Percentiles rank a stretch among this genome's conserved stretches.
phyloP scores from a whole-genome alignment of 305 asterid species.

The Fraxinus velutina region DNA sequence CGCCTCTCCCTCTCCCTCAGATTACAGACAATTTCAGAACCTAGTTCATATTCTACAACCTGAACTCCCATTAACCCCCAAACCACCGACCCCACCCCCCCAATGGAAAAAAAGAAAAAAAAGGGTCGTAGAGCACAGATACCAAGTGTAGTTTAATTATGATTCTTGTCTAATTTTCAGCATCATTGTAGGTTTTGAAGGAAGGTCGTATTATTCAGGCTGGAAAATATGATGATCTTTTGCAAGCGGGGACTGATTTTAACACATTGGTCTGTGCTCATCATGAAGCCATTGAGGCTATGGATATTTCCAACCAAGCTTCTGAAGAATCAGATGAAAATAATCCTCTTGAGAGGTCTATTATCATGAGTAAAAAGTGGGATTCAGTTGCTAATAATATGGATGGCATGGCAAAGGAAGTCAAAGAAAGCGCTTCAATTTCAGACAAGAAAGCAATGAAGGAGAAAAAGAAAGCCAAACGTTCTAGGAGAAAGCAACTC shows the following conservation, averaged over 20 bases:
- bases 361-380: slow-evolving; percentile 51
- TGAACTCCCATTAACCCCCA: background rate
- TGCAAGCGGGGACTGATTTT: slow-evolving; percentile 94
- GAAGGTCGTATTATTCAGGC: slow-evolving; percentile 89
- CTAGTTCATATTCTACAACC: slow-evolving; percentile 3
- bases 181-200: slow-evolving; percentile 62
- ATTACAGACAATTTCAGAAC: background rate
- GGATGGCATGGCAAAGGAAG: slow-evolving; percentile 52
- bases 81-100: background rate
- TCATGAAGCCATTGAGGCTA: slow-evolving; percentile 94
- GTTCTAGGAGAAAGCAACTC: slow-evolving; percentile 82
- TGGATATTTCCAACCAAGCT: slow-evolving; percentile 65
- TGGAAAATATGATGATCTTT: slow-evolving; percentile 89
- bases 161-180: slow-evolving; percentile 12
- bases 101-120: background rate
- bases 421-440: slow-evolving; percentile 59
- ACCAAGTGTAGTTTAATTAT: background rate
- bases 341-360: slow-evolving; percentile 51
- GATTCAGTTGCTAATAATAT: slow-evolving; percentile 54
- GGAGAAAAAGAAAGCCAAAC: slow-evolving; percentile 88
- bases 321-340: slow-evolving; percentile 55
- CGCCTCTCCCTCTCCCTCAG: background rate
- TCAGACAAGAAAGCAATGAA: slow-evolving; percentile 66
- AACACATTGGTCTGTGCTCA: slow-evolving; percentile 85
- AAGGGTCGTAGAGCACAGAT: slow-evolving; percentile 7